Conservation (phyloP, 768 basidiomycete species). For the Xerocomus spinulosus region DNA sequence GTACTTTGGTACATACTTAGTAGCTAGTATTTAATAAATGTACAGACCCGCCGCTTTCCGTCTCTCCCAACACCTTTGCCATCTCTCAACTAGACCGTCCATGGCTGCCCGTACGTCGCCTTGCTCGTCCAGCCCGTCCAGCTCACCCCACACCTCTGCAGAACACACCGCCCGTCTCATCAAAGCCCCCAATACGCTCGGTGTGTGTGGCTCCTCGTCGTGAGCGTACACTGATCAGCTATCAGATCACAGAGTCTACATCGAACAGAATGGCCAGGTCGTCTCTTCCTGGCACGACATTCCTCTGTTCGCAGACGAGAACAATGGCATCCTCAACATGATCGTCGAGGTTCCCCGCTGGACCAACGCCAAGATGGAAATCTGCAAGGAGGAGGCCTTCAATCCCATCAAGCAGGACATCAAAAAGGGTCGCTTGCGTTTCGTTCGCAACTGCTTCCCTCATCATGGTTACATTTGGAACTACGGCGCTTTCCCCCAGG, state of each 20-base stretch:
- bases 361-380: slow-evolving; percentile 99
- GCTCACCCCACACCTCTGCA: slow-evolving; percentile 27
- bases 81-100: slow-evolving; percentile 44
- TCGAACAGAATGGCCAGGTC: slow-evolving; percentile 84
- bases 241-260: slow-evolving; percentile 90
- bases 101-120: slow-evolving; percentile 37
- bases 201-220: slow-evolving; percentile 41
- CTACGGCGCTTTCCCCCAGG: slow-evolving; percentile 99
- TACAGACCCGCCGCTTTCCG: slow-evolving; percentile 31
- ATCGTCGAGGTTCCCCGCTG: slow-evolving; percentile 97
- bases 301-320: slow-evolving; percentile 95
- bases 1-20: slow-evolving; percentile 42
- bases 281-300: slow-evolving; percentile 93
- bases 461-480: slow-evolving; percentile 99
- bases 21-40: no score
- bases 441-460: slow-evolving; percentile 99
- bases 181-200: slow-evolving; percentile 90
- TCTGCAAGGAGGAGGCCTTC: slow-evolving; percentile 96
- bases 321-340: slow-evolving; percentile 97
- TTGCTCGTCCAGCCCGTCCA: background rate
- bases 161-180: slow-evolving; percentile 74
- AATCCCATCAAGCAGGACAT: slow-evolving; percentile 99
- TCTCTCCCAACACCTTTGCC: slow-evolving; percentile 60
- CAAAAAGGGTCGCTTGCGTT: slow-evolving; percentile 94
- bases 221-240: slow-evolving; percentile 20